Evolutionary conservation across 2,329 filamentous ascomycete species (phyloP).

Genomic region (Stromatinia cepivora): DNA sequence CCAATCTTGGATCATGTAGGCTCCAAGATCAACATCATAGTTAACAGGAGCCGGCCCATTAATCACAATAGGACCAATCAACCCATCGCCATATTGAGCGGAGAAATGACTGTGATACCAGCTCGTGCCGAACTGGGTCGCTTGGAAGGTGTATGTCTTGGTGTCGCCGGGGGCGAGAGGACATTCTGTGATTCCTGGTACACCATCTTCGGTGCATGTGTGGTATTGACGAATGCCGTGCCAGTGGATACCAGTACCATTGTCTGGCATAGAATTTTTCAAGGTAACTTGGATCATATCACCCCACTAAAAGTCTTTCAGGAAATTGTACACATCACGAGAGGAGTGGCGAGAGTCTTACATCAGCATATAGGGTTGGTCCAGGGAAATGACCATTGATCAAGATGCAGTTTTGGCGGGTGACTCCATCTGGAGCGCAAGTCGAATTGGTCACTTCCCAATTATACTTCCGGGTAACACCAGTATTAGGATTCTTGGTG

Average conservation of each 20-base stretch:
- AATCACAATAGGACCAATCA: slow-evolving; percentile 47
- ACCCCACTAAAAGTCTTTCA: slow-evolving; percentile 34
- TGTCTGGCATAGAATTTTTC: slow-evolving; percentile 40
- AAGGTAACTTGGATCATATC: slow-evolving; percentile 36
- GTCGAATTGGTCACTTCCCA: slow-evolving; percentile 34
- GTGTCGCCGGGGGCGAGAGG: slow-evolving; percentile 50
- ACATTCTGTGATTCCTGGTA: slow-evolving; percentile 40
- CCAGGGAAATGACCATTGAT: slow-evolving; percentile 40
- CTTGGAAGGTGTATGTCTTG: slow-evolving; percentile 40
- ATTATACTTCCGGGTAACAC: slow-evolving; percentile 39
- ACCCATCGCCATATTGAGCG: slow-evolving; percentile 50
- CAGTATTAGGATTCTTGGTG: slow-evolving; percentile 39
- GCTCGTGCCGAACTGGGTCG: slow-evolving; percentile 26
- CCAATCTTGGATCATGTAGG: slow-evolving; percentile 25
- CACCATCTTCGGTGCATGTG: slow-evolving; percentile 45
- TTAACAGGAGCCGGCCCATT: slow-evolving; percentile 38
- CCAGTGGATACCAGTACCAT: slow-evolving; percentile 46
- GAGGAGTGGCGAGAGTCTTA: neutral
- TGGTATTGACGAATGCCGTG: slow-evolving; percentile 49
- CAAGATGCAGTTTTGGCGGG: slow-evolving; percentile 51
- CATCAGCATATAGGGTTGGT: slow-evolving; percentile 36
- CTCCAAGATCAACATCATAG: slow-evolving; percentile 29
- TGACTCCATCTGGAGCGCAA: slow-evolving; percentile 45
- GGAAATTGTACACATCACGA: neutral
- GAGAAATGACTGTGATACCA: slow-evolving; percentile 58